These are phyloP conservation scores for Scedosporium aurantiacum DNA, from an alignment of 2,329 filamentous ascomycete genomes.

Conservation along the genomic window DNA sequence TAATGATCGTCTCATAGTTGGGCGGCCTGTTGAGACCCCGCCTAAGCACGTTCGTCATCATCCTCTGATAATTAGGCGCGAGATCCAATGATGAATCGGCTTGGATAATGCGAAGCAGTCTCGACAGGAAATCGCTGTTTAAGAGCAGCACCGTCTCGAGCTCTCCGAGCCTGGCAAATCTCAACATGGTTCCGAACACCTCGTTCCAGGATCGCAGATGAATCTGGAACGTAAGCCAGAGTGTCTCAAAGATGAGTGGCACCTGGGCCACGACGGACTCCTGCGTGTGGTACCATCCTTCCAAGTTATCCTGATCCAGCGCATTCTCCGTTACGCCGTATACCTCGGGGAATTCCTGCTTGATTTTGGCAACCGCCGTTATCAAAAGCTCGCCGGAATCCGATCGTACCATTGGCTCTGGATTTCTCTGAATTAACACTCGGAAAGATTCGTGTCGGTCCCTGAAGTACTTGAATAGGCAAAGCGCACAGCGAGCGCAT, in stretches of 20 bases:
- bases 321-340: slow-evolving; percentile 28
- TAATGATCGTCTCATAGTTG: slow-evolving; percentile 42
- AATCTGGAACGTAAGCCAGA: slow-evolving; percentile 54
- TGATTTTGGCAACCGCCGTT: slow-evolving; percentile 40
- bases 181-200: slow-evolving; percentile 59
- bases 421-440: slow-evolving; percentile 52
- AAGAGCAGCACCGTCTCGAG: slow-evolving; percentile 49
- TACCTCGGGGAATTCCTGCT: slow-evolving; percentile 29
- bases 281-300: slow-evolving; percentile 9
- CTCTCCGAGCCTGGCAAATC: slow-evolving; percentile 52
- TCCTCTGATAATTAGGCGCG: slow-evolving; percentile 41
- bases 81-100: slow-evolving; percentile 45
- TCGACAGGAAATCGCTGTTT: slow-evolving; percentile 47
- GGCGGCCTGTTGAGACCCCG: slow-evolving; percentile 38
- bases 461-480: slow-evolving; percentile 51
- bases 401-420: slow-evolving; percentile 43
- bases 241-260: slow-evolving; percentile 37
- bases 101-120: slow-evolving; percentile 46
- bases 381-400: slow-evolving; percentile 41
- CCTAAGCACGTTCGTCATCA: slow-evolving; percentile 41
- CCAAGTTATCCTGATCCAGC: slow-evolving; percentile 18
- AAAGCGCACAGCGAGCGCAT: slow-evolving; percentile 44
- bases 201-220: slow-evolving; percentile 62
- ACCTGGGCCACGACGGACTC: slow-evolving; percentile 24
- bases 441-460: slow-evolving; percentile 46